Conservation (phyloP, 768 basidiomycete genomes). For the Leccinellum rugosiceps region DNA sequence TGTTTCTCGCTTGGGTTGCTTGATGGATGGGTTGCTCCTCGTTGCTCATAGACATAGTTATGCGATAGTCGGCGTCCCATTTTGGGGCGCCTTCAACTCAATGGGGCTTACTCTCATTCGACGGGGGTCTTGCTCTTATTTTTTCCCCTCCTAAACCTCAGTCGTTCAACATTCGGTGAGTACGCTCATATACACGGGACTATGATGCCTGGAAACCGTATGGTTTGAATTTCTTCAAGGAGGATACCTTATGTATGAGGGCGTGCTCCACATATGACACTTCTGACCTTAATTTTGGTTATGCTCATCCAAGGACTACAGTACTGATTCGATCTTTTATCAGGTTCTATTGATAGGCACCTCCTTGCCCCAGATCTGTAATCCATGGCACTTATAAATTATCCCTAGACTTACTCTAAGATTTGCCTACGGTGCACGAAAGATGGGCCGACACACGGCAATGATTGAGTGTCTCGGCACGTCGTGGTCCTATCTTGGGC, state of each 20-base stretch:
- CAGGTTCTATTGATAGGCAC: not conserved
- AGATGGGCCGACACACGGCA: not conserved
- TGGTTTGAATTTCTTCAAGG: slow-evolving; percentile 90
- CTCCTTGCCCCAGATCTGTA: not conserved
- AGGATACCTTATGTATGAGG: slow-evolving; percentile 61
- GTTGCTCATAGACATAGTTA: slow-evolving; percentile 90
- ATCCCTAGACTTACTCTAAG: too few relatives aligned
- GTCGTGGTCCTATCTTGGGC: not conserved
- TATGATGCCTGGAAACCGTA: slow-evolving; percentile 55
- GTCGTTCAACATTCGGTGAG: slow-evolving; percentile 41
- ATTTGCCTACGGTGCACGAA: not conserved
- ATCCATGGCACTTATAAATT: not conserved
- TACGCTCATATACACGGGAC: slow-evolving; percentile 17
- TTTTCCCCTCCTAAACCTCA: slow-evolving; percentile 55
- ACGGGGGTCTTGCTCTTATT: slow-evolving; percentile 41
- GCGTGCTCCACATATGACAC: slow-evolving; percentile 79
- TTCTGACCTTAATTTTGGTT: slow-evolving; percentile 16
- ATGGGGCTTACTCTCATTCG: slow-evolving; percentile 90
- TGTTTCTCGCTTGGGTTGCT: slow-evolving; percentile 44
- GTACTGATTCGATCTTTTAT: slow-evolving; percentile 7
- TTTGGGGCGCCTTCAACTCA: slow-evolving; percentile 59
- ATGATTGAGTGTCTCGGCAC: not conserved
- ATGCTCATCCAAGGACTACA: not conserved
- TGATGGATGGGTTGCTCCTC: slow-evolving; percentile 38
- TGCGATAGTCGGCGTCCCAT: slow-evolving; percentile 62